These are phyloP conservation scores for Nakaseomyces glabratus DNA, from an alignment of 1,139 yeast species.

Conservation along the genomic window DNA sequence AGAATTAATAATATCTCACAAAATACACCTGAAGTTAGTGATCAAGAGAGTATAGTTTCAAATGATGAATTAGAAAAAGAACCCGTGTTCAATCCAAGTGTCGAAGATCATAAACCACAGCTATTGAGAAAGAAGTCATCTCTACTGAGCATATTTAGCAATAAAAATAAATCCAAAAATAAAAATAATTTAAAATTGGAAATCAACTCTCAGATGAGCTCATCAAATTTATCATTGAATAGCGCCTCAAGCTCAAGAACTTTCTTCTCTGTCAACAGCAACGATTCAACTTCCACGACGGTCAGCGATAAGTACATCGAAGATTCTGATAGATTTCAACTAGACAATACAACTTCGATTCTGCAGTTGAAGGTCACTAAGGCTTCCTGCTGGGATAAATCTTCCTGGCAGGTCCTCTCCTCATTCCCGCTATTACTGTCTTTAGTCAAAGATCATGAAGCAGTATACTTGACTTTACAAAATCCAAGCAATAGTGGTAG, in stretches of 20 bases:
- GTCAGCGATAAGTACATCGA: slow-evolving; percentile 6
- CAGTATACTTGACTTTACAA: slow-evolving; percentile 76
- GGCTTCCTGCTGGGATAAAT: slow-evolving; percentile 21
- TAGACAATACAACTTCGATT: slow-evolving; percentile 8
- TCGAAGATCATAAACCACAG: slow-evolving; percentile 20
- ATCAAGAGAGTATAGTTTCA: slow-evolving; percentile 22
- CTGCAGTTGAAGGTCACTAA: slow-evolving; percentile 14
- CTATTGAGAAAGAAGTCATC: slow-evolving; percentile 18
- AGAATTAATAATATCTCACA: slow-evolving; percentile 7
- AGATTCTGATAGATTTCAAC: slow-evolving; percentile 6
- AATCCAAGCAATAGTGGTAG: slow-evolving; percentile 38
- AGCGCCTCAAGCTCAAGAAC: slow-evolving; percentile 8
- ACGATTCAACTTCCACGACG: slow-evolving; percentile 1
- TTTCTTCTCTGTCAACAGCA: slow-evolving; percentile 6
- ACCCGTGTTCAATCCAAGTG: slow-evolving; percentile 14
- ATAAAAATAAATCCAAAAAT: slow-evolving; percentile 11
- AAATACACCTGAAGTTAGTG: slow-evolving; percentile 12
- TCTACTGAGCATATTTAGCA: slow-evolving; percentile 20
- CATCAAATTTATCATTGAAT: slow-evolving; percentile 8
- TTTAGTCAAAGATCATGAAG: slow-evolving; percentile 81
- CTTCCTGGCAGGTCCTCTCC: slow-evolving; percentile 18
- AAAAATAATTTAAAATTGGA: slow-evolving; percentile 12
- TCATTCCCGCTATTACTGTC: slow-evolving; percentile 28
- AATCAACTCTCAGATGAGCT: slow-evolving; percentile 9
- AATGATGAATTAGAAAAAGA: slow-evolving; percentile 6